Percentiles rank a stretch among this genome's conserved stretches.
Evolutionary conservation across 352 stramenopile genomes (phyloP).

Genomic region (Plasmopara muralis): DNA sequence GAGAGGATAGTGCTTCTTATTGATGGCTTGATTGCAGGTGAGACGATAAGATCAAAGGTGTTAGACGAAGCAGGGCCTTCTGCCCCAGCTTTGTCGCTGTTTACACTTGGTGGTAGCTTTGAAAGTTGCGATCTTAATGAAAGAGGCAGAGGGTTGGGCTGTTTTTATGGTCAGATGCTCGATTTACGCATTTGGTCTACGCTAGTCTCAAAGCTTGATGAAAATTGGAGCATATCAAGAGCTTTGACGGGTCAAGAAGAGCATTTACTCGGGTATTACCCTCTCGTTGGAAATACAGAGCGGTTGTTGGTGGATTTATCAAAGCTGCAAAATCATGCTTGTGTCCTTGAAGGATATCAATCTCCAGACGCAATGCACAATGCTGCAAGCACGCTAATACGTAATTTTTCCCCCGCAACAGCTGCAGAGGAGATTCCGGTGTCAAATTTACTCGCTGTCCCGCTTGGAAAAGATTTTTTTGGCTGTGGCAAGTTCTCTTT

Average conservation of each 20-base stretch:
- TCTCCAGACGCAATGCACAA: conserved; percentile 19
- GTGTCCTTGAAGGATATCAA: conserved; percentile 42
- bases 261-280: conserved; percentile 65
- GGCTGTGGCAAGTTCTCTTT: conserved; percentile 37
- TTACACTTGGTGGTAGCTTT: conserved; percentile 47
- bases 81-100: conserved; percentile 24
- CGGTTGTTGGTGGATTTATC: conserved; percentile 65
- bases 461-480: conserved; percentile 35
- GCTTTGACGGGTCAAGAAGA: conserved; percentile 34
- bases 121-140: conserved; percentile 25
- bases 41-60: conserved; percentile 20
- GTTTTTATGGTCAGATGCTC: conserved; percentile 59
- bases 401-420: conserved; percentile 26
- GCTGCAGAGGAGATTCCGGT: conserved; percentile 31
- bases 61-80: conserved; percentile 21
- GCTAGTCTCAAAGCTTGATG: conserved; percentile 22
- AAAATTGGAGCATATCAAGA: conserved; percentile 25
- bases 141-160: conserved; percentile 19
- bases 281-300: conserved; percentile 55
- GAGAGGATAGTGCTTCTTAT: conserved; percentile 37
- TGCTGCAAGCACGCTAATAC: conserved; percentile 12
- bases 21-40: conserved; percentile 33
- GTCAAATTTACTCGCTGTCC: conserved; percentile 32
- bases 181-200: conserved; percentile 68
- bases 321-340: conserved; percentile 68